phyloP scores from a whole-genome alignment of 2,329 filamentous ascomycete genomes.

The Talaromyces sp. region DNA sequence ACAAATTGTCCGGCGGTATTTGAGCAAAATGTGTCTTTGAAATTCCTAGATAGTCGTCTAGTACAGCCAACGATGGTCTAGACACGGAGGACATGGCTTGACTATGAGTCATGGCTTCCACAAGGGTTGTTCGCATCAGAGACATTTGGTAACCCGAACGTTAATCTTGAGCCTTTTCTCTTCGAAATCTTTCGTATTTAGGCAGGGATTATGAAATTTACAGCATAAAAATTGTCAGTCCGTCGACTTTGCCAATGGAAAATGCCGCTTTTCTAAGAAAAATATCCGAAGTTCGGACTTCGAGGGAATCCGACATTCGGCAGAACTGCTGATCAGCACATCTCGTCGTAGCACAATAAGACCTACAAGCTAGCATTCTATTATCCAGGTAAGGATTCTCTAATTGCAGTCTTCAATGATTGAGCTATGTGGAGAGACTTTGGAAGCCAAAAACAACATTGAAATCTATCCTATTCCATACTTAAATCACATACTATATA shows the following conservation, averaged over 20 bases:
- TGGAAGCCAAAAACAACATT: no score
- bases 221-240: neutral
- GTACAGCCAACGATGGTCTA: conserved; percentile 56
- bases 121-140: neutral
- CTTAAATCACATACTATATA: no score
- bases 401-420: neutral
- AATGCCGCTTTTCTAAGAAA: neutral
- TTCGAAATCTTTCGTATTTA: neutral
- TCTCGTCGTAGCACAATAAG: neutral
- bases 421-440: no score
- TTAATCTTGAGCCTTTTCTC: neutral
- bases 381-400: neutral
- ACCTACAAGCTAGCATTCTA: neutral
- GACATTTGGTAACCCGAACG: neutral
- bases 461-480: no score
- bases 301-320: neutral
- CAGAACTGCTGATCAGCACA: neutral
- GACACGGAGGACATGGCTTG: neutral
- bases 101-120: neutral
- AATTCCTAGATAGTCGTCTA: conserved; percentile 67
- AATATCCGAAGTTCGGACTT: neutral
- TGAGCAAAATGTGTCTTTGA: conserved; percentile 54
- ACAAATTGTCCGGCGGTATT: conserved; percentile 40
- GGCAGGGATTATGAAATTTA: neutral
- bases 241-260: neutral